Percentiles rank a stretch among this genome's conserved stretches.
Evolutionary conservation across 1,139 yeast genomes (phyloP).

Genomic region (Blastobotrys capitulatus): DNA sequence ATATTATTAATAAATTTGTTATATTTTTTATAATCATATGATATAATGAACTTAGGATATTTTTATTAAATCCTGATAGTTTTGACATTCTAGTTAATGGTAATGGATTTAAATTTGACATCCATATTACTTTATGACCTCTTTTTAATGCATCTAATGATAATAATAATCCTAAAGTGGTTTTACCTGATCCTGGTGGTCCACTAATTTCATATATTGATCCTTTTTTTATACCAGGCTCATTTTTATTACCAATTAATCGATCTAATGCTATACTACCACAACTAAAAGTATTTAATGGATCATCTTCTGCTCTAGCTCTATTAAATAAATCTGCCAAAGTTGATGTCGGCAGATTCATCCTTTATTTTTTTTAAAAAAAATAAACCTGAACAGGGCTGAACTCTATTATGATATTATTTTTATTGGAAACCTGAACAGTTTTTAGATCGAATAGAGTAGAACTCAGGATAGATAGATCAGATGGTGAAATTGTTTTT

Average conservation of each 20-base stretch:
- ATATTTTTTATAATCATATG: slow-evolving; percentile 9
- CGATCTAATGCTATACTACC: slow-evolving; percentile 10
- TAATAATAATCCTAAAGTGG: slow-evolving; percentile 73
- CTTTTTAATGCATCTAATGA: slow-evolving; percentile 51
- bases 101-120: slow-evolving; percentile 11
- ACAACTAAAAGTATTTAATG: slow-evolving; percentile 4
- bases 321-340: slow-evolving; percentile 10
- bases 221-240: slow-evolving; percentile 15
- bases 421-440: too few relatives aligned
- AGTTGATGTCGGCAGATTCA: slow-evolving; percentile 9
- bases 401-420: too few relatives aligned
- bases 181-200: slow-evolving; percentile 89
- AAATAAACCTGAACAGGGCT: too few relatives aligned
- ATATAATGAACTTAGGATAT: slow-evolving; percentile 9
- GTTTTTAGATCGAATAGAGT: too few relatives aligned
- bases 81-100: slow-evolving; percentile 11
- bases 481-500: too few relatives aligned
- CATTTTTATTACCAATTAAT: neutral
- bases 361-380: neutral
- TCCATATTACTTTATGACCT: slow-evolving; percentile 20
- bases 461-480: too few relatives aligned
- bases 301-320: slow-evolving; percentile 11
- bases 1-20: slow-evolving; percentile 14
- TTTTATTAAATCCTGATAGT: slow-evolving; percentile 1
- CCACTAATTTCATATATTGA: slow-evolving; percentile 38